Evolutionary conservation across 1,284 basidiomycete species (phyloP).

Genomic region (Marasmius oreades): DNA sequence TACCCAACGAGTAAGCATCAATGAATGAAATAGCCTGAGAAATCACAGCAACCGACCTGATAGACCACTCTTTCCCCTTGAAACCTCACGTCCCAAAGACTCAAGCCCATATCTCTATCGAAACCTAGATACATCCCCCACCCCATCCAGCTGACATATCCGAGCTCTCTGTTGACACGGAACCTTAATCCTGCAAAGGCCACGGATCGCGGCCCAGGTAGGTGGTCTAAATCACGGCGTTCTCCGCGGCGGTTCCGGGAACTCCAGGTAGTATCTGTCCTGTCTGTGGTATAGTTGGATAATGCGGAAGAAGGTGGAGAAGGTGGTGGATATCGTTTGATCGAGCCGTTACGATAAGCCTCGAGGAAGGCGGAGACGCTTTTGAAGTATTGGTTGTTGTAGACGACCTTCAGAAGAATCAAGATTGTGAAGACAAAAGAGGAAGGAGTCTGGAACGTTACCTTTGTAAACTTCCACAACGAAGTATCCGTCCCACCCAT

Average conservation of each 20-base stretch:
- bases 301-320: too few relatives aligned
- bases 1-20: too few relatives aligned
- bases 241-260: conserved; percentile 38
- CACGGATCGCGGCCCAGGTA: conserved; percentile 58
- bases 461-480: conserved; percentile 50
- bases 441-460: conserved; percentile 15
- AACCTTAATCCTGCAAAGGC: conserved; percentile 57
- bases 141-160: conserved; percentile 65
- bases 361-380: conserved; percentile 44
- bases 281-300: too few relatives aligned
- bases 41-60: conserved; percentile 36
- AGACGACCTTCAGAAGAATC: conserved; percentile 40
- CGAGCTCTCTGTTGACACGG: conserved; percentile 46
- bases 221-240: conserved; percentile 54
- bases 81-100: conserved; percentile 65
- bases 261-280: conserved; percentile 43
- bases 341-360: conserved; percentile 51
- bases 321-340: conserved; percentile 37
- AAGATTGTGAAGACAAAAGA: not conserved
- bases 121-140: conserved; percentile 63
- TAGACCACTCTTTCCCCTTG: conserved; percentile 61
- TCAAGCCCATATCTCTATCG: conserved; percentile 63
- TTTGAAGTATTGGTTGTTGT: conserved; percentile 55
- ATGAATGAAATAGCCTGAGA: too few relatives aligned
- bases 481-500: conserved; percentile 49